These are phyloP conservation scores for Helminthosporium solani DNA, from an alignment of 2,329 filamentous ascomycete species.

Conservation along the genomic window DNA sequence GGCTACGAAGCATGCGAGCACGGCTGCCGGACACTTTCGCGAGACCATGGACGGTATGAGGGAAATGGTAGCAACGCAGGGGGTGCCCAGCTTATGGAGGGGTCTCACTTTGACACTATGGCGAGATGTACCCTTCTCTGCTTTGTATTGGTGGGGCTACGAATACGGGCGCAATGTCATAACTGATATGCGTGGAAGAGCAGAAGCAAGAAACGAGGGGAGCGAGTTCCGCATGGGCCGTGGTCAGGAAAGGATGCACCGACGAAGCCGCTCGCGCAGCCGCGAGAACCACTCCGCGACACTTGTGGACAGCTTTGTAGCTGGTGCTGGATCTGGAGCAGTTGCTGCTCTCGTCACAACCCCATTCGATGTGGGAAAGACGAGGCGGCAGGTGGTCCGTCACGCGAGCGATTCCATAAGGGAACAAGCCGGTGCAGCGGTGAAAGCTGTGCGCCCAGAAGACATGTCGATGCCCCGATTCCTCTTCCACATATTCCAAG, in stretches of 20 bases:
- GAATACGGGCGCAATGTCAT: conserved; percentile 75
- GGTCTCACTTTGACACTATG: conserved; percentile 88
- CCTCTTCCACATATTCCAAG: conserved; percentile 85
- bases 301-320: conserved; percentile 84
- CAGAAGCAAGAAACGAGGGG: conserved; percentile 36
- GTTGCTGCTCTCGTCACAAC: conserved; percentile 86
- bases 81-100: conserved; percentile 83
- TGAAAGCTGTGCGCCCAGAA: conserved; percentile 60
- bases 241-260: conserved; percentile 31
- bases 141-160: conserved; percentile 97
- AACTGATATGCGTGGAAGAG: conserved; percentile 64
- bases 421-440: conserved; percentile 42
- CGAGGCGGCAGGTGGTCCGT: conserved; percentile 80
- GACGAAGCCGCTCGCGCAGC: conserved; percentile 56
- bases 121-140: conserved; percentile 96
- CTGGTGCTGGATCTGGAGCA: conserved; percentile 79
- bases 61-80: conserved; percentile 75
- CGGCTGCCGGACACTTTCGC: conserved; percentile 66
- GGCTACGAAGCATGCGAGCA: conserved; percentile 57
- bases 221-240: conserved; percentile 37
- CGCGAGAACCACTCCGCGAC: conserved; percentile 72
- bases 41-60: conserved; percentile 75
- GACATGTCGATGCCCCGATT: conserved; percentile 76
- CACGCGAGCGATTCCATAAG: conserved; percentile 52
- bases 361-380: conserved; percentile 97